Base-by-base conservation (phyloP, 148 eudicot species). In the Pouteria glomerata region DNA sequence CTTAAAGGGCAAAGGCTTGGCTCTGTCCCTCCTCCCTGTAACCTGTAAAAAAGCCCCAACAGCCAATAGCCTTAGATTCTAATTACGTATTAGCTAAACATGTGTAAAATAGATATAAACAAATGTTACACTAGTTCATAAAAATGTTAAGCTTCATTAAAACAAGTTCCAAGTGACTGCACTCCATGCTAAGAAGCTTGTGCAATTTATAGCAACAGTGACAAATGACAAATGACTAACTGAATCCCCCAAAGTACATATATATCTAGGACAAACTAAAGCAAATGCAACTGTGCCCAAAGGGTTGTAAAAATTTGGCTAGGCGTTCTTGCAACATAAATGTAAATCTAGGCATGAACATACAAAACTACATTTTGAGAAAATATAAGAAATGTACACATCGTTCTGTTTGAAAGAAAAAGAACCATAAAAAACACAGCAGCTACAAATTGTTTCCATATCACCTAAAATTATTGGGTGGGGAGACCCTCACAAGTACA, bases 21-120 rank as follows among this genome's bases (percentile, higher is more conserved):
- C 97, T 80, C 98, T 94, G 60, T 94, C 98, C 84, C 98, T 85
- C 77, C 98, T 87, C 64, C 98, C 98, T 58, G 97, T 94, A 71
- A 94, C 98, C 98, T 92, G 86, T 71, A 62, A 52, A 67, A 31
- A 57, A 52, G 31, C 14, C 57, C 27, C 55, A 44, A 19, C 41
- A 71, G n/a, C 57, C 58, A 41, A 21, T 27, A 55, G 44, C 53
- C 33, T 66, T n/a, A 76, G 74, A 29, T 47, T 59, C 68, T 31
- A 18, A 63, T 13, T 34, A 27, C 21, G 21, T 62, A 39, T 60
- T 50, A 11, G 27, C 73, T 30, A 13, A 61, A 33, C 66, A 47
- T n/a, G 18, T 47, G 31, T 39, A 73, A 34, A 60, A 61, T 2
- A 67, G 16, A 37, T 8, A 13, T 37, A 61, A 73, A 60, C 41